These are phyloP conservation scores for Starmera stellimalicola DNA, from an alignment of 1,139 yeast genomes.

Conservation along the genomic window DNA sequence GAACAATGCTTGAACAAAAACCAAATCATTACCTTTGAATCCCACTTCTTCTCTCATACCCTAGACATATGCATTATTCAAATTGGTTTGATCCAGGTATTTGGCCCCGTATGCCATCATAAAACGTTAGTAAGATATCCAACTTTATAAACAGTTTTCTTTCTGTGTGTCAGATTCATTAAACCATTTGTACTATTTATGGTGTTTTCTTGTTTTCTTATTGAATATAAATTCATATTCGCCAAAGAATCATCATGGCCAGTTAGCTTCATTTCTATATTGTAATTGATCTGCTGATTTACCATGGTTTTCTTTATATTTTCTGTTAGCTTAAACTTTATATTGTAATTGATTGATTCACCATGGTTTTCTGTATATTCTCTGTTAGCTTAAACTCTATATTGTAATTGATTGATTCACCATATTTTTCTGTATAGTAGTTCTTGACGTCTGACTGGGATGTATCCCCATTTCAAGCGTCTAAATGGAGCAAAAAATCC, in stretches of 20 bases:
- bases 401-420: no score
- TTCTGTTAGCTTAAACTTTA: no score
- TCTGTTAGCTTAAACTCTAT: no score
- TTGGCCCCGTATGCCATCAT: constrained; percentile 22
- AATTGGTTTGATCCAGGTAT: constrained; percentile 22
- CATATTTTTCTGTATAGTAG: constrained; percentile 20
- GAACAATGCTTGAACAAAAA: constrained; percentile 46
- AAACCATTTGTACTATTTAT: constrained; percentile 60
- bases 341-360: no score
- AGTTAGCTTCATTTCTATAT: constrained; percentile 50
- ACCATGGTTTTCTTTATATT: constrained; percentile 1
- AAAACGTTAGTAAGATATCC: constrained; percentile 38
- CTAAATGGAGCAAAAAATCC: background rate
- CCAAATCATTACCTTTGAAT: constrained; percentile 55
- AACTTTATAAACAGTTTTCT: constrained; percentile 42
- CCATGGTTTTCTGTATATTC: no score
- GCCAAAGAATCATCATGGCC: constrained; percentile 54
- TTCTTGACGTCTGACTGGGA: constrained; percentile 38
- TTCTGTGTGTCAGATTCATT: constrained; percentile 45
- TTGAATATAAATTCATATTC: constrained; percentile 50
- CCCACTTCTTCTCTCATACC: constrained; percentile 48
- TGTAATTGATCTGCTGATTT: constrained; percentile 22
- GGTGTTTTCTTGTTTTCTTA: constrained; percentile 25
- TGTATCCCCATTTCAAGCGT: constrained; percentile 29
- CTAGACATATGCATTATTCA: constrained; percentile 52